Base-by-base conservation (phyloP, 1,284 basidiomycete species). In the Vanrija humicola region DNA sequence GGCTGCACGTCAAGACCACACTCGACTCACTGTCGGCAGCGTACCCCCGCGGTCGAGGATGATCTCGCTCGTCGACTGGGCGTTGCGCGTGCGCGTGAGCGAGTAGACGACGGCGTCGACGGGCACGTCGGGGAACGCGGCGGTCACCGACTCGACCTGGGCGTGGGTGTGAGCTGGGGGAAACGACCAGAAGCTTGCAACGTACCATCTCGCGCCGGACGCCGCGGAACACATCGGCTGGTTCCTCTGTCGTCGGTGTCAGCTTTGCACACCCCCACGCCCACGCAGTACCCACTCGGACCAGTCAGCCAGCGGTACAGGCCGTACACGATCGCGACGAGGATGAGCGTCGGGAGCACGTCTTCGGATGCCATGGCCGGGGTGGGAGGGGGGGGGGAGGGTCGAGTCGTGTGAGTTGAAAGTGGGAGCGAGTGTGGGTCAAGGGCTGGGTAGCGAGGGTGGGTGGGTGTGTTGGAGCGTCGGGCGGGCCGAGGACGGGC, bases 81-180 rank as follows among this genome's bases (percentile, higher is more conserved):
- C 68, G 8, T 63, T 70, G n/a, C 68, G 59, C 3, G 75, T 77
- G 58, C 68, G 65, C 7, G 69, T 69, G n/a, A 78, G 64, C 12
- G 67, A 68, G 48, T 73, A 77, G 19, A 76, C 67, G 54, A 78
- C 70, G 43, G 69, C 65, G 1, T 64, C 53, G n/a, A 70, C 38
- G 9, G 71, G 69, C 14, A 75, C 64, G 54, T 77, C 62, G 1
- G 77, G 77, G 62, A 78, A 78, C 0, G 73, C 69, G 5, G 67
- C 54, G n/a, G 71, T 66, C 8, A 78, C 68, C 6, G 71, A 70
- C 43, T 74, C 69, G 55, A 78, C 72, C 75, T 75, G 52, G 7
- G 15, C 21, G 42, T 53, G 9, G 29, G 38, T 34, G 46, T 16
- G 15, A 28, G 28, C 28, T 28, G 28, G 2, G 21, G 21, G 3